Evolutionary conservation across 495 filamentous ascomycete species (phyloP).

Genomic region (Trypethelium eluteriae): DNA sequence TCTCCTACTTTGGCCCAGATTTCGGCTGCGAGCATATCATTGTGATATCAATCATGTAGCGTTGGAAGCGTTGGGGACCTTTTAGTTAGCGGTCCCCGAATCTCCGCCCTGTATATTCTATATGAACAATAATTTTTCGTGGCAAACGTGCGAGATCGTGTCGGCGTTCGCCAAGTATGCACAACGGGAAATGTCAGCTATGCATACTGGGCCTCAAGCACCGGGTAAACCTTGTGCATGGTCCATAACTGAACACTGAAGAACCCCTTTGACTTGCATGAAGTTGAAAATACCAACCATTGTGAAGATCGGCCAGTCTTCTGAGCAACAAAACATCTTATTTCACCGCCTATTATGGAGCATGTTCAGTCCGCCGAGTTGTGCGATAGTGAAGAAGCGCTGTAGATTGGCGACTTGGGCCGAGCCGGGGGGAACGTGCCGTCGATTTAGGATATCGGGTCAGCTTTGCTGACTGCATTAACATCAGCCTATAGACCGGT

Average conservation of each 20-base stretch:
- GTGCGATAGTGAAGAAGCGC: background rate
- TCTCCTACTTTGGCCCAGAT: background rate
- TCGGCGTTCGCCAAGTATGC: too few species aligned
- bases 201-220: too few species aligned
- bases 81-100: background rate
- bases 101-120: conserved; percentile 5
- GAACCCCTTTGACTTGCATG: too few species aligned
- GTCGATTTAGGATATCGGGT: background rate
- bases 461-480: conserved; percentile 7
- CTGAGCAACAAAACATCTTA: too few species aligned
- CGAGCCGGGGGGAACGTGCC: background rate
- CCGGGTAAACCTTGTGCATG: too few species aligned
- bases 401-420: background rate
- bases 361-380: background rate
- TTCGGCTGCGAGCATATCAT: background rate
- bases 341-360: too few species aligned
- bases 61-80: background rate
- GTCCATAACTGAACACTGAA: too few species aligned
- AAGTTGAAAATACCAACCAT: too few species aligned
- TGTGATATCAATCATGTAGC: background rate
- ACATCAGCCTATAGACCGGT: background rate
- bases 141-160: too few species aligned
- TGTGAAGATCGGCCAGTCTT: too few species aligned
- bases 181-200: too few species aligned
- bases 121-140: background rate